Conservation (phyloP, 2,329 filamentous ascomycete genomes). For the Pyrenophora graminea region DNA sequence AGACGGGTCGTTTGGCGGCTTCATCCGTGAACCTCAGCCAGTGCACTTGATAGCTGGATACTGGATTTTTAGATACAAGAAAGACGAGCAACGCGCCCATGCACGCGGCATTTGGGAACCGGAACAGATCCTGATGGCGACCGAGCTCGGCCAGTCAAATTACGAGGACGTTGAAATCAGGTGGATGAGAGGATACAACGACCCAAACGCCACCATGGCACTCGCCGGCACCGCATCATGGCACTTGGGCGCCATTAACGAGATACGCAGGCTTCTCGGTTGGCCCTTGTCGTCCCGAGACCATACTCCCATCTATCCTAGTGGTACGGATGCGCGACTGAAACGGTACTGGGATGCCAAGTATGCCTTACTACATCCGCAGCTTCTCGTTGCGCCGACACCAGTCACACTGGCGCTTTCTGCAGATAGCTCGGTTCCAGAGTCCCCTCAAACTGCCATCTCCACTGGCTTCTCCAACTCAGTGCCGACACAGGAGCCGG, state of each 20-base stretch:
- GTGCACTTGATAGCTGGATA: conserved; percentile 14
- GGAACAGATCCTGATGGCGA: conserved; percentile 19
- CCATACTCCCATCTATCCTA: conserved; percentile 19
- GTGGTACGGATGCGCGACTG: conserved; percentile 2
- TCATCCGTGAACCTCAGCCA: conserved; percentile 2
- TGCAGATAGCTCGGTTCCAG: too few species aligned
- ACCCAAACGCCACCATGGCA: neutral
- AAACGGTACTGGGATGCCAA: conserved; percentile 10
- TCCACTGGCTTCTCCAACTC: too few species aligned
- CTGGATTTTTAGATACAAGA: conserved; percentile 19
- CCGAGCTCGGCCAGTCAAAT: conserved; percentile 12
- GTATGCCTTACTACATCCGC: neutral
- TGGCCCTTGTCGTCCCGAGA: conserved; percentile 16
- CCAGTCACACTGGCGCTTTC: neutral
- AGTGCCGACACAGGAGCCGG: too few species aligned
- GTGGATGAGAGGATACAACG: conserved; percentile 21
- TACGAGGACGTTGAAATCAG: conserved; percentile 19
- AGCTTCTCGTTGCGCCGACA: too few species aligned
- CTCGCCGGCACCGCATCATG: conserved; percentile 12
- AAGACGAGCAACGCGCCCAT: conserved; percentile 22
- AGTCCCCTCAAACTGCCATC: too few species aligned
- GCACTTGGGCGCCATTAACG: conserved; percentile 20
- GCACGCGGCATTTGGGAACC: conserved; percentile 16
- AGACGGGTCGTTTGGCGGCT: conserved; percentile 18
- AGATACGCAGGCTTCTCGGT: conserved; percentile 16